Percentiles rank a stretch among this genome's conserved stretches.
phyloP scores from a whole-genome alignment of 106 monocot genomes.

The Dactylorhiza incarnata region DNA sequence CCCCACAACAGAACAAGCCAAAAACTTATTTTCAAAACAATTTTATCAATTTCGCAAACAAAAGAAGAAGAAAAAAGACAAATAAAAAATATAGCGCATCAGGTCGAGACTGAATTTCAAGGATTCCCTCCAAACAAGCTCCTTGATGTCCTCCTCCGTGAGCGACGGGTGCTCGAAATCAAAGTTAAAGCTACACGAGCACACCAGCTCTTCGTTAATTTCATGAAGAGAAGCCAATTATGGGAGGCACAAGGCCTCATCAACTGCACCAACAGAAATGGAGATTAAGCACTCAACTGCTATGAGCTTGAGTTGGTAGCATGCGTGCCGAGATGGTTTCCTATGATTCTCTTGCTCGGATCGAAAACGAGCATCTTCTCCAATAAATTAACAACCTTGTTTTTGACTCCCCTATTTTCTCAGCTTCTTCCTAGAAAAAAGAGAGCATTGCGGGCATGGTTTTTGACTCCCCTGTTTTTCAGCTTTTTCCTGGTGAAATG shows the following conservation, averaged over 20 bases:
- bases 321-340: conserved; percentile 8
- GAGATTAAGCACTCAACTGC: neutral
- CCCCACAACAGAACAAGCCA: neutral
- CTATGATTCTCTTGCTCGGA: conserved; percentile 81
- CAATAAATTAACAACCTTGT: conserved; percentile 63
- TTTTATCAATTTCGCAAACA: neutral
- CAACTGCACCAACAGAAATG: conserved; percentile 45
- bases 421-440: no score
- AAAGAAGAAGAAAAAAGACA: neutral
- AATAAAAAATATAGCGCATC: conserved; percentile 11
- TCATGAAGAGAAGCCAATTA: conserved; percentile 75
- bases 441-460: no score
- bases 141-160: conserved; percentile 82
- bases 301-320: neutral
- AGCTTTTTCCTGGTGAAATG: no score
- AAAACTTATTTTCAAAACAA: neutral
- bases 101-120: conserved; percentile 62
- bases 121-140: conserved; percentile 76
- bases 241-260: conserved; percentile 70
- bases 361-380: conserved; percentile 92
- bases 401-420: no score
- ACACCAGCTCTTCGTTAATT: conserved; percentile 76
- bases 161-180: conserved; percentile 92
- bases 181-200: conserved; percentile 49
- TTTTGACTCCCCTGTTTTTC: no score